phyloP scores from a whole-genome alignment of 163 green algal species.

The Scenedesmus sp. region DNA sequence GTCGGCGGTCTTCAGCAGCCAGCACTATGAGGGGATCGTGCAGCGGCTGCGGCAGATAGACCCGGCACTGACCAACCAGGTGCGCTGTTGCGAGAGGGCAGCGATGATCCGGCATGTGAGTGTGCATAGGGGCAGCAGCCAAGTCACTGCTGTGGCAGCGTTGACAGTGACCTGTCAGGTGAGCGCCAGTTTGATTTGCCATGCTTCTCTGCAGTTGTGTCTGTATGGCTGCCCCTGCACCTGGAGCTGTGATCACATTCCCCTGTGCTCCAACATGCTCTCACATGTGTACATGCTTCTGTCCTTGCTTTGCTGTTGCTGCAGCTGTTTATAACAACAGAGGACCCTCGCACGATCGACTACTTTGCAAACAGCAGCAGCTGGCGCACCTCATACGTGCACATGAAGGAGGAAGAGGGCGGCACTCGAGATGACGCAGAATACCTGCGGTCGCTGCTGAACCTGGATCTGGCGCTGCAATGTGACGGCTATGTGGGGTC shows the following conservation, averaged over 20 bases:
- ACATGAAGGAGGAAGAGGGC: conserved; percentile 47
- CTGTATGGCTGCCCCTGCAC: no score
- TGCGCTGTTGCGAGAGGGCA: no score
- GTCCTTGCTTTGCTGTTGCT: no score
- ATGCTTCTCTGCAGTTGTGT: no score
- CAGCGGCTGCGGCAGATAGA: conserved; percentile 16
- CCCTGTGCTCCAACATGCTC: no score
- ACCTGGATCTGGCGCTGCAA: conserved; percentile 56
- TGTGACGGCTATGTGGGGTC: conserved; percentile 58
- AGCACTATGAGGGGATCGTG: conserved; percentile 21
- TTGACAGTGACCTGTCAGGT: no score
- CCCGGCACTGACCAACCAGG: background rate
- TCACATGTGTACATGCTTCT: no score
- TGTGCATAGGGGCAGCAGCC: no score
- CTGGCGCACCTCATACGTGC: background rate
- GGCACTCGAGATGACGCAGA: conserved; percentile 49
- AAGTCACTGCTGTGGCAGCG: no score
- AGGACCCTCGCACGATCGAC: conserved; percentile 51
- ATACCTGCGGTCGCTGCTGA: conserved; percentile 52
- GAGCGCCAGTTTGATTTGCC: no score
- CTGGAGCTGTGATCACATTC: no score
- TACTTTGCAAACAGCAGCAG: conserved; percentile 44
- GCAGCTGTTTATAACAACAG: conserved; percentile 55
- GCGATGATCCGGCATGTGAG: no score
- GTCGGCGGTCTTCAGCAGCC: conserved; percentile 1